Evolutionary conservation across 2,329 filamentous ascomycete species (phyloP), one percentile per base, ranked within the genome.

Genomic region (Sordariomycetes sp.): DNA sequence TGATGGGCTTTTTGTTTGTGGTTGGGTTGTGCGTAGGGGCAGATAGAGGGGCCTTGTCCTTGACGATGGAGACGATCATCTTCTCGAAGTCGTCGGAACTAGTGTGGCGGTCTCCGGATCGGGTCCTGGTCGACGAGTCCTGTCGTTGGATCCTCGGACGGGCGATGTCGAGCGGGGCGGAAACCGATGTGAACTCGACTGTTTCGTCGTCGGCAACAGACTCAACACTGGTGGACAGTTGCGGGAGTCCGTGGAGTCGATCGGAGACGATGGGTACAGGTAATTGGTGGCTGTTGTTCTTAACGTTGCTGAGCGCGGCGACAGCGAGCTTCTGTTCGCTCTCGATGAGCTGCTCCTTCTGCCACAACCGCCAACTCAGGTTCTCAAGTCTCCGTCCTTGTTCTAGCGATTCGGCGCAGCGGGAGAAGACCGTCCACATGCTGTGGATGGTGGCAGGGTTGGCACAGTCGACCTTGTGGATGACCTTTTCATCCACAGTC

Each of bases 361-460:
- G 93, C 90, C 88, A 96, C 41, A 96, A 66, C 49, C 92, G 72
- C 92, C 92, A 96, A 56, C 84, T 93, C 42, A 98, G 69, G 64
- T 98, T 96, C 58, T 96, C 92, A 54, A 95, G 69, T 51, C 92
- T 74, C 53, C 86, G 79, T 37, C 92, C 92, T 60, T 96, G 84
- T 55, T 94, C 86, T 56, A 96, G 82, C 34, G 88, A 92, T 52
- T 92, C 86, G 53, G 87, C 86, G 60, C 90, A 94, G 63, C 87
- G 86, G 33, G 87, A 90, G 55, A 96, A 95, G 40, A 96, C 87
- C 58, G 86, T 90, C 87, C 88, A 94, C 76, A 96, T 93, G 67
- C 85, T 88, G 64, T 92, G 93, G 33, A 96, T 76, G 54, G 88
- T 93, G 63, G 94, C 86, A 19, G 86, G 81, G 58, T 94, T 94